Percentiles rank a stretch among this genome's conserved stretches.
Conservation (phyloP, 495 filamentous ascomycete species). For the Aspergillus mulundensis region DNA sequence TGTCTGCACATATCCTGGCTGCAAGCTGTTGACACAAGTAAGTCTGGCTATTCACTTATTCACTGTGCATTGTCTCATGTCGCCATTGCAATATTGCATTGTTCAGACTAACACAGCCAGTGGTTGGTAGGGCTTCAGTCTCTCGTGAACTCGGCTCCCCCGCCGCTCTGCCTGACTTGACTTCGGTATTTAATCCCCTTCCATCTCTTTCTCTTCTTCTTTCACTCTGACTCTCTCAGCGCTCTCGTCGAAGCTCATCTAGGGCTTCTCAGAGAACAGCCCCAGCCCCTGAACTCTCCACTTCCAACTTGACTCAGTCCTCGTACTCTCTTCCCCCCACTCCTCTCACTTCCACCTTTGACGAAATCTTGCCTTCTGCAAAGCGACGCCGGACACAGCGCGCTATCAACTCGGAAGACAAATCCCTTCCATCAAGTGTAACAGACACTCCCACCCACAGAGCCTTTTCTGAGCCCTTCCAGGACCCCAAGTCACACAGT, state of each 20-base stretch:
- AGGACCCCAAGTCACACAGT: not conserved
- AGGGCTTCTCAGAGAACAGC: constrained; percentile 20
- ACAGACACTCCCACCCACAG: constrained; percentile 1
- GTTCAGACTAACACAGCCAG: constrained; percentile 13
- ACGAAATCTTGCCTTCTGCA: constrained; percentile 22
- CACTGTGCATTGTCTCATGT: not conserved
- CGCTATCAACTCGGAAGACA: constrained; percentile 13
- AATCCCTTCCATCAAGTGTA: constrained; percentile 5
- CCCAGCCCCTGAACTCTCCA: constrained; percentile 15
- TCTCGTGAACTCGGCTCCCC: constrained; percentile 20
- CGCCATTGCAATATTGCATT: not conserved
- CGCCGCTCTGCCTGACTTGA: constrained; percentile 13
- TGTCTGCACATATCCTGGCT: not conserved
- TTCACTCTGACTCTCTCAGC: constrained; percentile 6
- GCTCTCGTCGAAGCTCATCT: constrained; percentile 21
- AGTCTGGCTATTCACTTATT: not conserved
- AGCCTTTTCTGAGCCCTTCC: constrained; percentile 3
- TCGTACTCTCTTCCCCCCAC: constrained; percentile 25
- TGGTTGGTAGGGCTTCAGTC: constrained; percentile 23
- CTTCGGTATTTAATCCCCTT: constrained; percentile 17
- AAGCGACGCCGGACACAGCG: constrained; percentile 27
- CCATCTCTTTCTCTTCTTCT: not conserved
- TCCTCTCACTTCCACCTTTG: constrained; percentile 23
- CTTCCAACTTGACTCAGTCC: constrained; percentile 16
- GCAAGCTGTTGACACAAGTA: constrained; percentile 1